phyloP scores from a whole-genome alignment of 1,284 basidiomycete genomes.

The Calocybe gambosa region DNA sequence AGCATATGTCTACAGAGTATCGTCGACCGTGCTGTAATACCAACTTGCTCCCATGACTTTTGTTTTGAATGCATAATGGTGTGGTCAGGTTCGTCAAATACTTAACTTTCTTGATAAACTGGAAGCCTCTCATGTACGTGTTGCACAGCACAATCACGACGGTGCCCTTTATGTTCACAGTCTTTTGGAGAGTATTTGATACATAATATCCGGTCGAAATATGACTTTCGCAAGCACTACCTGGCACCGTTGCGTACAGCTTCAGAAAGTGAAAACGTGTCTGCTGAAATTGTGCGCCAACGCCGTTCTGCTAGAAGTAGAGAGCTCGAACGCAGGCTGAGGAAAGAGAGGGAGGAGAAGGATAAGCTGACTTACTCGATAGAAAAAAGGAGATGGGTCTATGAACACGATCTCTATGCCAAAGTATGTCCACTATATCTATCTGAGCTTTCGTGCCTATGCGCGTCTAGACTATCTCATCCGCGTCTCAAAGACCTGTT shows the following conservation, averaged over 20 bases:
- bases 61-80: conserved; percentile 83
- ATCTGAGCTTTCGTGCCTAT: background rate
- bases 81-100: conserved; percentile 62
- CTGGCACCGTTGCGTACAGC: conserved; percentile 61
- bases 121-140: background rate
- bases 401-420: conserved; percentile 69
- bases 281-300: conserved; percentile 22
- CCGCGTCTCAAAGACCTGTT: background rate
- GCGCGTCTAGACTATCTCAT: background rate
- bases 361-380: conserved; percentile 63
- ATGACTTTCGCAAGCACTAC: conserved; percentile 77
- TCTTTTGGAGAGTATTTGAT: conserved; percentile 73
- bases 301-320: conserved; percentile 37
- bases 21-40: conserved; percentile 73
- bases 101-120: background rate
- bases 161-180: conserved; percentile 79
- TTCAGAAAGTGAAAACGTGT: conserved; percentile 24
- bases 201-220: conserved; percentile 70
- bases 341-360: conserved; percentile 45
- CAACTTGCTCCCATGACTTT: conserved; percentile 81
- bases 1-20: conserved; percentile 75
- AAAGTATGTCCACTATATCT: conserved; percentile 49
- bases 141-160: conserved; percentile 59
- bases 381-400: conserved; percentile 55
- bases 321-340: conserved; percentile 50